These are phyloP conservation scores for Yamadazyma philogaea DNA, from an alignment of 805 yeast species.

Conservation along the genomic window DNA sequence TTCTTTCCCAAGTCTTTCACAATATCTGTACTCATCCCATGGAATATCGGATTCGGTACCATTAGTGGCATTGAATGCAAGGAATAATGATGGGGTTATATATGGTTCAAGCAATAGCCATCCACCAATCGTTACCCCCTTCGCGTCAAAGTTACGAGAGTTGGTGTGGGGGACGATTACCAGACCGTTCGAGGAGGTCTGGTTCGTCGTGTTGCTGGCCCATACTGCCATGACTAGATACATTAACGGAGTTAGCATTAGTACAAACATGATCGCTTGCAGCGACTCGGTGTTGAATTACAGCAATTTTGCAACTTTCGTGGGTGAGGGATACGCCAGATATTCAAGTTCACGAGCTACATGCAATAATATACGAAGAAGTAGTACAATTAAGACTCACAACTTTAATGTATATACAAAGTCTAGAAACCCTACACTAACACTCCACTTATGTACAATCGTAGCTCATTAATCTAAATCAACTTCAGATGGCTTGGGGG, in stretches of 20 bases:
- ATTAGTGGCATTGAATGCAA: slow-evolving; percentile 21
- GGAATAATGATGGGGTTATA: slow-evolving; percentile 62
- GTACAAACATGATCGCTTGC: too few species aligned
- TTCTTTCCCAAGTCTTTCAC: slow-evolving; percentile 45
- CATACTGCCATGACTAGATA: background rate
- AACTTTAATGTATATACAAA: background rate
- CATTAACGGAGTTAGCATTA: background rate
- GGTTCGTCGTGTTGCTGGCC: background rate
- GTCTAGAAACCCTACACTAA: background rate
- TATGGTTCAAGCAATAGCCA: slow-evolving; percentile 73
- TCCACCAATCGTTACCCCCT: slow-evolving; percentile 50
- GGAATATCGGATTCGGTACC: slow-evolving; percentile 38
- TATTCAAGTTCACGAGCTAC: too few species aligned
- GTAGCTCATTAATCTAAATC: slow-evolving; percentile 22
- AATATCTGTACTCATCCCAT: slow-evolving; percentile 58
- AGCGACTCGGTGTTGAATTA: too few species aligned
- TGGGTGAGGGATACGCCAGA: too few species aligned
- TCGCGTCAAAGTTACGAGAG: slow-evolving; percentile 16
- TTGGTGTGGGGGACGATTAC: slow-evolving; percentile 2
- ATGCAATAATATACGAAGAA: too few species aligned
- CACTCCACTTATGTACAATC: background rate
- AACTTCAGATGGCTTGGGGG: slow-evolving; percentile 25
- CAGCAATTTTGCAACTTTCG: background rate
- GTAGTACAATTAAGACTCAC: background rate
- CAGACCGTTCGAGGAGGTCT: background rate